Evolutionary conservation across 805 yeast genomes (phyloP).

Genomic region (Saccharomyces cerevisiae): DNA sequence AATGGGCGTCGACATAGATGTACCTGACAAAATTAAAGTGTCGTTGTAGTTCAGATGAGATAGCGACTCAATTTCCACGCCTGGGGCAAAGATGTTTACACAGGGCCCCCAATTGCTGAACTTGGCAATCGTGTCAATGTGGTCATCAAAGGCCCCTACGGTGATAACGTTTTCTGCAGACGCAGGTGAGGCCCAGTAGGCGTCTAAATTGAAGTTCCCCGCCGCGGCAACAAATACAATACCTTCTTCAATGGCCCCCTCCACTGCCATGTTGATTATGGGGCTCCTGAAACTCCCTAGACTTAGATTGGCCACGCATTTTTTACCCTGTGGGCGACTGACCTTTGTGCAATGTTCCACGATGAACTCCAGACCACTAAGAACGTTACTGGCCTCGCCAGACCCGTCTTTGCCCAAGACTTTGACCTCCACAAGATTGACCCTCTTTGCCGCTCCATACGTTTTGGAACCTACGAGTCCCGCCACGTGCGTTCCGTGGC

Average conservation of each 20-base stretch:
- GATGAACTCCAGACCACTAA: slow-evolving; percentile 60
- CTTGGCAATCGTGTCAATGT: slow-evolving; percentile 56
- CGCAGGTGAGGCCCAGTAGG: slow-evolving; percentile 83
- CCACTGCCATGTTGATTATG: slow-evolving; percentile 65
- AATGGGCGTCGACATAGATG: slow-evolving; percentile 75
- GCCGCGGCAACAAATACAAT: slow-evolving; percentile 74
- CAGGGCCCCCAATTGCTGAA: slow-evolving; percentile 94
- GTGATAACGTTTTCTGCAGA: slow-evolving; percentile 64
- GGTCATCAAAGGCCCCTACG: slow-evolving; percentile 84
- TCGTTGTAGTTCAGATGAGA: slow-evolving; percentile 25
- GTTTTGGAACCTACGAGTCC: slow-evolving; percentile 74
- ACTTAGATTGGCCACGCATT: slow-evolving; percentile 71
- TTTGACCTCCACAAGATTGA: slow-evolving; percentile 61
- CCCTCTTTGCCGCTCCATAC: slow-evolving; percentile 76
- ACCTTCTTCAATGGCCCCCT: slow-evolving; percentile 68
- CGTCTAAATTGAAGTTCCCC: slow-evolving; percentile 71
- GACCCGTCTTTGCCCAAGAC: slow-evolving; percentile 61
- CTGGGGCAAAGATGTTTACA: slow-evolving; percentile 80
- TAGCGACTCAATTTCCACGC: slow-evolving; percentile 57
- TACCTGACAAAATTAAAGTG: slow-evolving; percentile 47
- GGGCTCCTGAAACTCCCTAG: slow-evolving; percentile 65
- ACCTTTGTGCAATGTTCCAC: slow-evolving; percentile 45
- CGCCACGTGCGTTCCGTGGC: slow-evolving; percentile 93
- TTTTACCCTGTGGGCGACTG: slow-evolving; percentile 14
- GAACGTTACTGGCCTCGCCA: slow-evolving; percentile 59